phyloP scores from a whole-genome alignment of 305 asterid species.

The Fraxinus velutina region DNA sequence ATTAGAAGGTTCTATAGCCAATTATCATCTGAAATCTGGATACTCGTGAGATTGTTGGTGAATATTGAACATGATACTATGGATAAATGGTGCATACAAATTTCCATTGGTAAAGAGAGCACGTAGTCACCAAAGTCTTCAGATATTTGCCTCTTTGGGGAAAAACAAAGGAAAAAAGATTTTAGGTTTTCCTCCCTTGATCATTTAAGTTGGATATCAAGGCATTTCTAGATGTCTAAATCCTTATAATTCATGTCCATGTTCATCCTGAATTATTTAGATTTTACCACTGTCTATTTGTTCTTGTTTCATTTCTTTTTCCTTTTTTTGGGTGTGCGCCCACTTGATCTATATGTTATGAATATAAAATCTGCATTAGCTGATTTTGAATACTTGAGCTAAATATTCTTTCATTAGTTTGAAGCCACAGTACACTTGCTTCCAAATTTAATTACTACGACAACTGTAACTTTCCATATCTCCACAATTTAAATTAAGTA shows the following conservation, averaged over 20 bases:
- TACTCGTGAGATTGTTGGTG: not conserved
- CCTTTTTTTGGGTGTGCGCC: not conserved
- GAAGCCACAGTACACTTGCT: not conserved
- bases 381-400: not conserved
- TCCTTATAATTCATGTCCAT: not conserved
- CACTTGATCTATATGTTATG: not conserved
- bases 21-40: not conserved
- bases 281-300: not conserved
- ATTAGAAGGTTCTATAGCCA: not conserved
- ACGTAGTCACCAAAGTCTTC: not conserved
- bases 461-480: not conserved
- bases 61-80: not conserved
- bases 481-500: not conserved
- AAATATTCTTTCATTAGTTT: not conserved
- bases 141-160: not conserved
- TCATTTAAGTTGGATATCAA: not conserved
- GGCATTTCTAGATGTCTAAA: not conserved
- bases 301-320: not conserved
- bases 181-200: not conserved
- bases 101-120: not conserved
- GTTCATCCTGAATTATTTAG: not conserved
- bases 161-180: not conserved
- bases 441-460: not conserved
- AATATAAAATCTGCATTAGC: not conserved
- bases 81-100: not conserved